Conservation (phyloP, 2,329 filamentous ascomycete species). For the Fusarium drepaniforme region DNA sequence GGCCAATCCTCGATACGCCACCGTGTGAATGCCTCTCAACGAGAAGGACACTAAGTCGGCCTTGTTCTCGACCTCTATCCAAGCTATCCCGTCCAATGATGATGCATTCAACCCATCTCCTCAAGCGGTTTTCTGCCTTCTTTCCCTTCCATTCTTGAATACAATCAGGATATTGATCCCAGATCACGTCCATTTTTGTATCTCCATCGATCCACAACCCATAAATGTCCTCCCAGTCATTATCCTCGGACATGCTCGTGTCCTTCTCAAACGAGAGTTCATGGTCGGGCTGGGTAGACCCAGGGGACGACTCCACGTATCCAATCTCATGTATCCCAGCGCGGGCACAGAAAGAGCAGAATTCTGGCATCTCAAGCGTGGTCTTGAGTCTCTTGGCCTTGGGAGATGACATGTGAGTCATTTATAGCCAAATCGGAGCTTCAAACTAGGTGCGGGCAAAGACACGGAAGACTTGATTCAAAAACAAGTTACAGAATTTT, state of each 20-base stretch:
- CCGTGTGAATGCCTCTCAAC: background rate
- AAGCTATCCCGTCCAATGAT: background rate
- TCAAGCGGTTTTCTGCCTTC: background rate
- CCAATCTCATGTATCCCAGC: background rate
- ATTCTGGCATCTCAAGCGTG: background rate
- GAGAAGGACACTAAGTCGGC: background rate
- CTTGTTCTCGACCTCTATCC: background rate
- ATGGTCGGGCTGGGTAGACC: background rate
- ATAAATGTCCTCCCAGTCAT: background rate
- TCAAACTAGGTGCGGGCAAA: no score
- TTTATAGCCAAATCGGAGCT: background rate
- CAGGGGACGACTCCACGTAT: background rate
- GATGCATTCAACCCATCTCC: background rate
- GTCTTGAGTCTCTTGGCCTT: background rate
- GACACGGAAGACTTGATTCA: background rate
- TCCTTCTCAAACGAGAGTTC: background rate
- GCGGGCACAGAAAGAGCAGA: background rate
- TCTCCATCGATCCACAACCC: background rate
- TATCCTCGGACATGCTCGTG: background rate
- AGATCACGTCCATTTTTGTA: background rate
- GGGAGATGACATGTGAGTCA: background rate
- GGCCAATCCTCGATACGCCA: background rate
- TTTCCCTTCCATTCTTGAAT: background rate
- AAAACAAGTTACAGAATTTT: accelerated
- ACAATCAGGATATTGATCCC: background rate